A percentile compares a stretch with the other conserved stretches of the same genome.
phyloP scores from a whole-genome alignment of 164 flowering plant species.

The Taxillus chinensis region DNA sequence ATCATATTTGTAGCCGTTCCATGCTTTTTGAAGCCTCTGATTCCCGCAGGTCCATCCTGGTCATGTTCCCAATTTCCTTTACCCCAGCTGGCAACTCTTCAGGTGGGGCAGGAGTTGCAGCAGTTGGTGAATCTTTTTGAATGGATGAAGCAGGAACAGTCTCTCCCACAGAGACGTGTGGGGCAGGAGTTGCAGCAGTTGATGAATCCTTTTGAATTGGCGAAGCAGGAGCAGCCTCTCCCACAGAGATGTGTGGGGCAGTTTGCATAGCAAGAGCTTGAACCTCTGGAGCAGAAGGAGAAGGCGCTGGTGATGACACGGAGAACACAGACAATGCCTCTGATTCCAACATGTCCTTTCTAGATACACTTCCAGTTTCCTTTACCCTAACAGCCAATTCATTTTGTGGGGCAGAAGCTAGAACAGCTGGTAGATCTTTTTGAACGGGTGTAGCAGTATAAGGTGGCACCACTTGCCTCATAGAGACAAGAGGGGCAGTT shows the following conservation, averaged over 20 bases:
- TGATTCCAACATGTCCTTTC: conserved; percentile 19
- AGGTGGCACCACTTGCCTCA: conserved; percentile 31
- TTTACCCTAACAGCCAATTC: conserved; percentile 14
- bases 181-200: conserved; percentile 1
- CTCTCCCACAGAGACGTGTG: background rate
- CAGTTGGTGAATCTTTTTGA: conserved; percentile 9
- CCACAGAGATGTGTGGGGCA: background rate
- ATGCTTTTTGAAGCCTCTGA: conserved; percentile 25
- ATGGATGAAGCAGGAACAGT: no score
- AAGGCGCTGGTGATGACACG: conserved; percentile 10
- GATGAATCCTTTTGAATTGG: conserved; percentile 11
- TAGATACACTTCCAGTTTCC: conserved; percentile 13
- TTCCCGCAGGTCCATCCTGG: conserved; percentile 17
- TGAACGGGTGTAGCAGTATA: conserved; percentile 26
- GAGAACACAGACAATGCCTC: conserved; percentile 11
- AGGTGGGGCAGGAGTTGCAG: background rate
- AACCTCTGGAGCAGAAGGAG: conserved; percentile 34
- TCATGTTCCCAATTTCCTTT: conserved; percentile 15
- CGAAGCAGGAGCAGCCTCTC: conserved; percentile 16
- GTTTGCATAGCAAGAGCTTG: conserved; percentile 31
- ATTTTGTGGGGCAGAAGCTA: conserved; percentile 1
- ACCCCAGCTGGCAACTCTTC: conserved; percentile 10
- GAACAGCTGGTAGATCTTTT: conserved; percentile 10
- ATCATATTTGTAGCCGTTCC: conserved; percentile 45
- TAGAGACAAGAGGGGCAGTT: conserved; percentile 26